Conservation (phyloP, 352 stramenopile genomes). For the Plasmopara halstedii region DNA sequence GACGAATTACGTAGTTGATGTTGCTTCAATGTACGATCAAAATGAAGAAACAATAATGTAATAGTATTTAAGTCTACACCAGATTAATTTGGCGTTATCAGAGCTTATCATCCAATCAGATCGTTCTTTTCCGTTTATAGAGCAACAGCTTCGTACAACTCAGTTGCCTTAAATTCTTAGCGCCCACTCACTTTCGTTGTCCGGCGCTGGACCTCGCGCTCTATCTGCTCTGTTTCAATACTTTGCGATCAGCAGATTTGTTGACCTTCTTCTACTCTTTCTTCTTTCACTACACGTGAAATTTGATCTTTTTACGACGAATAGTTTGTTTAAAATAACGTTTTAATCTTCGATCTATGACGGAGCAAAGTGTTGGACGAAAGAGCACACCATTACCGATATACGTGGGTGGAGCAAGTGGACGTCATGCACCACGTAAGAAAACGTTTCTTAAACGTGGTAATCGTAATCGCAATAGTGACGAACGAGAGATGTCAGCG, state of each 20-base stretch:
- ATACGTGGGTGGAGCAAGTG: conserved; percentile 18
- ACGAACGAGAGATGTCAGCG: conserved; percentile 7
- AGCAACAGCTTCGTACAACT: conserved; percentile 4
- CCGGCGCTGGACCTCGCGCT: neutral
- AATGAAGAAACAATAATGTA: too few relatives aligned
- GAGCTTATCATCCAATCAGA: neutral
- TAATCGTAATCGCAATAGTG: conserved; percentile 20
- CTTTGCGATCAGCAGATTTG: neutral
- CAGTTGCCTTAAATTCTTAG: neutral
- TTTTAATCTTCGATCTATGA: conserved; percentile 11
- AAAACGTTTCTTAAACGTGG: conserved; percentile 26
- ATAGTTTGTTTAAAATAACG: too few relatives aligned
- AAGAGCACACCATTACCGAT: conserved; percentile 37
- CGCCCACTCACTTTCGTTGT: neutral
- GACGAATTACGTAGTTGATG: too few relatives aligned
- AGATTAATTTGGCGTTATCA: too few relatives aligned
- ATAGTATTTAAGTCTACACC: too few relatives aligned
- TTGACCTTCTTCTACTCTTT: neutral
- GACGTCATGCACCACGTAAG: conserved; percentile 22
- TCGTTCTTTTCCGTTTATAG: neutral
- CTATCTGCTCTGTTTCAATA: neutral
- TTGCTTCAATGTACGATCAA: too few relatives aligned
- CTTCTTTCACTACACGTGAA: conserved; percentile 1
- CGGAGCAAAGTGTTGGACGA: conserved; percentile 19
- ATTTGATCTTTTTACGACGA: neutral